These are phyloP conservation scores for Coniosporium tulheliwenetii DNA, from an alignment of 2,329 filamentous ascomycete species.

Conservation along the genomic window DNA sequence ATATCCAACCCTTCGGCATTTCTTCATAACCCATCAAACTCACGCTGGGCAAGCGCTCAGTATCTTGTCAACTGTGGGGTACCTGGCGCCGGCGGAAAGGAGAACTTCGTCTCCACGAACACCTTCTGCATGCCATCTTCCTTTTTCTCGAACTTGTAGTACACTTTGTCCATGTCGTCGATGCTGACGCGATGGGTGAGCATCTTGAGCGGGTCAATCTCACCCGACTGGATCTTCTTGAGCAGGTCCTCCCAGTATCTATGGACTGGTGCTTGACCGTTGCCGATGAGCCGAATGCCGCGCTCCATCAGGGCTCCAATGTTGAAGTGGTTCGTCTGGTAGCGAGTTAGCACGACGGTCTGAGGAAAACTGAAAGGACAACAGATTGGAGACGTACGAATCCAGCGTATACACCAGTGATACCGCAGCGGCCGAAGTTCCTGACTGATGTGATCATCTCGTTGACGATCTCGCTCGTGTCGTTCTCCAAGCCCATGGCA, in stretches of 20 bases:
- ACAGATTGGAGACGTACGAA: conserved; percentile 26
- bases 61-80: conserved; percentile 35
- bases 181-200: conserved; percentile 55
- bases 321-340: conserved; percentile 64
- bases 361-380: neutral
- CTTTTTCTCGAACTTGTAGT: conserved; percentile 50
- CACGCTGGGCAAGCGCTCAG: neutral
- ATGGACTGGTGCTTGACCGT: conserved; percentile 59
- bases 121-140: conserved; percentile 71
- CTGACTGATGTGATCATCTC: conserved; percentile 64
- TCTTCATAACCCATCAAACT: too few species aligned
- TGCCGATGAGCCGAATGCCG: conserved; percentile 62
- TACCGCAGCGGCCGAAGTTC: conserved; percentile 57
- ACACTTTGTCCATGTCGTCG: conserved; percentile 35
- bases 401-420: conserved; percentile 57
- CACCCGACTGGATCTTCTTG: conserved; percentile 46
- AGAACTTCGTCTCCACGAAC: conserved; percentile 47
- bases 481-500: conserved; percentile 57
- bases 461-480: conserved; percentile 67
- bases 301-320: conserved; percentile 75
- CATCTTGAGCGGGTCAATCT: conserved; percentile 67
- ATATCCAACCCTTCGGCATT: too few species aligned
- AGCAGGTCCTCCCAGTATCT: conserved; percentile 74
- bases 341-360: conserved; percentile 5
- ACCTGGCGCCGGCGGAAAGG: conserved; percentile 32